Percentiles rank a stretch among this genome's conserved stretches.
Conservation (phyloP, 768 basidiomycete species). For the Lactifluus subvellereus region DNA sequence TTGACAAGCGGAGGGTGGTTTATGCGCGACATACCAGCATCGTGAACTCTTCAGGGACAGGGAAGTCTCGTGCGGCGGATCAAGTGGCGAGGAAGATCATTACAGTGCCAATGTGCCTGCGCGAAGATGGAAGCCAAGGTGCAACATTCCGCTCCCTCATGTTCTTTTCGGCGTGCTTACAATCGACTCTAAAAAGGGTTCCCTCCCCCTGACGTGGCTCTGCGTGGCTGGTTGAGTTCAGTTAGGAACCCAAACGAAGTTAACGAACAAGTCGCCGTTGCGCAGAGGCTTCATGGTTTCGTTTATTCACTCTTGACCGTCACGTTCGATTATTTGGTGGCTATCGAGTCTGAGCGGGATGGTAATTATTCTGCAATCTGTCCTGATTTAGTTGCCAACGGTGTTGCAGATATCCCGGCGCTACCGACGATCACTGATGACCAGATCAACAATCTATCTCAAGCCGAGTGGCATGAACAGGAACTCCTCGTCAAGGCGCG, state of each 20-base stretch:
- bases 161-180: too few species aligned
- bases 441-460: neutral
- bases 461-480: neutral
- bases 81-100: neutral
- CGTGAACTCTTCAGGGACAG: constrained; percentile 3
- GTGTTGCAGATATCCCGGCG: neutral
- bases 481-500: neutral
- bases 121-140: too few species aligned
- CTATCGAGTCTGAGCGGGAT: neutral
- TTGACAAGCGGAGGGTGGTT: neutral
- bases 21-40: neutral
- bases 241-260: neutral
- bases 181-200: neutral
- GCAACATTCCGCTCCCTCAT: too few species aligned
- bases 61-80: neutral
- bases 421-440: neutral
- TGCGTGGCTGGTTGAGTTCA: neutral
- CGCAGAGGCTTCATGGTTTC: neutral
- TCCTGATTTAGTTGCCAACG: neutral
- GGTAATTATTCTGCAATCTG: neutral
- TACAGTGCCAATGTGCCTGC: too few species aligned
- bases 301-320: neutral
- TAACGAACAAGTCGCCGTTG: too few species aligned
- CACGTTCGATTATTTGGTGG: neutral
- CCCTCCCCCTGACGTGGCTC: neutral